Base-by-base conservation (phyloP, 2,329 filamentous ascomycete genomes). In the Lasiodiplodia theobromae region DNA sequence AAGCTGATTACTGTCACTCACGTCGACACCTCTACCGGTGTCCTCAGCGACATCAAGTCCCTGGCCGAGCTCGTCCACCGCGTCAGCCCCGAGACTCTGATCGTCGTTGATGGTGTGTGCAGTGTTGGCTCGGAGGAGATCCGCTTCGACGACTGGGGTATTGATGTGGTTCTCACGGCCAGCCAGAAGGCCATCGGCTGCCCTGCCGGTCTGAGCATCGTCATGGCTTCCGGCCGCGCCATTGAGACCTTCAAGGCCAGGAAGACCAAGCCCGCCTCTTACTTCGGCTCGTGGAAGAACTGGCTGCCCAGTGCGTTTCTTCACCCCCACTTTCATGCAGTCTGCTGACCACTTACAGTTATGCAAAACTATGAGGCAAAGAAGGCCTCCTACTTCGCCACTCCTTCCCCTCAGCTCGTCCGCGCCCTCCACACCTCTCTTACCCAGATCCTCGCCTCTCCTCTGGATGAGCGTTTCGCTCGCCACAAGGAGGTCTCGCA, bases 321-420 rank as follows among this genome's bases (percentile, higher is more conserved):
- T 67, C 25, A n/a, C 57, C 34, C 25, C 64, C 23, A 31, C 28
- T 14, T 38, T 12, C 11, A 38, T 16, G 25, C 12, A 2, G 12
- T 23, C 38, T 38, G 60, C 76, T 78, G 74, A 78, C 63, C 60
- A 10, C 4, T 23, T 18, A 56, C 69, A 92, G 91, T 99, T 81
- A 98, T 99, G 95, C 90, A 96, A 84, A 98, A 97, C 84, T 99
- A 99, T 82, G 96, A 99, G 84, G 93, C 93, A 72, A 93, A 94
- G 85, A 99, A 98, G 85, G 89, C 96, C 47, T 97, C 94, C 2
- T 99, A 99, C 86, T 99, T 99, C 77, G 96, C 96, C 47, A 99
- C 96, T 1, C 96, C 96, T 0, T 94, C 94, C 4, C 96, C 96
- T 16, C 96, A 99, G 82, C 88, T 99, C 63, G 86, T 99, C 73